phyloP scores from a whole-genome alignment of 306 rosid genomes.

The Vigna mungo region DNA sequence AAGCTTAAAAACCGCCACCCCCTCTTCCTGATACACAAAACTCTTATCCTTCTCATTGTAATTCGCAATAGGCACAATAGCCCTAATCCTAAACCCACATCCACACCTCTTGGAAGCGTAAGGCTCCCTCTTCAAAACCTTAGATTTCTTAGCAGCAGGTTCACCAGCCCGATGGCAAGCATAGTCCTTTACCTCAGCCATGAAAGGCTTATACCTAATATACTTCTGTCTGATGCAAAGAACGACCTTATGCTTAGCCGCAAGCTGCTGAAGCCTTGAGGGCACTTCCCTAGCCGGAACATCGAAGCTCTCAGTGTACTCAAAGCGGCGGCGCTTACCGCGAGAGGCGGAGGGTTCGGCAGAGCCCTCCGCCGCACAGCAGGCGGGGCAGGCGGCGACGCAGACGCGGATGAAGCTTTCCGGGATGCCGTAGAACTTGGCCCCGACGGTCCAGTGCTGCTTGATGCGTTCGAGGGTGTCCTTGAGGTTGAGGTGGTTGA shows the following conservation, averaged over 20 bases:
- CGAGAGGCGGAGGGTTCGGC: slow-evolving; percentile 63
- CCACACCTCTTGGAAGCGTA: slow-evolving; percentile 97
- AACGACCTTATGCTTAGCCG: slow-evolving; percentile 93
- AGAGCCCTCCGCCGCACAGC: slow-evolving; percentile 51
- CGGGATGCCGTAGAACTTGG: slow-evolving; percentile 94
- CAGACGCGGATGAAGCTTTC: slow-evolving; percentile 96
- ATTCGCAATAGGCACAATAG: slow-evolving; percentile 94
- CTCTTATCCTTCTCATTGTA: slow-evolving; percentile 97
- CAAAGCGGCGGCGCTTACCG: slow-evolving; percentile 84
- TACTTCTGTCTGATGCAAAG: slow-evolving; percentile 98
- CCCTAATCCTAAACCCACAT: slow-evolving; percentile 97
- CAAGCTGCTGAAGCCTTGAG: slow-evolving; percentile 78
- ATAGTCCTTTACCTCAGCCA: slow-evolving; percentile 99
- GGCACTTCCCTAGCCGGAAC: slow-evolving; percentile 97
- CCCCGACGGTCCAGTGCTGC: slow-evolving; percentile 97
- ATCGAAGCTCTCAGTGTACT: slow-evolving; percentile 89
- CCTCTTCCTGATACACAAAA: slow-evolving; percentile 96
- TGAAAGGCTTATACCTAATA: slow-evolving; percentile 95
- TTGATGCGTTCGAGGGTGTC: slow-evolving; percentile 92
- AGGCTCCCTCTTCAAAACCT: slow-evolving; percentile 92
- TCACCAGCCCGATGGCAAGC: slow-evolving; percentile 98
- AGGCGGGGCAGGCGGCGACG: slow-evolving; percentile 78
- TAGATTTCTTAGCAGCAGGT: slow-evolving; percentile 81
- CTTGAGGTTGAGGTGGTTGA: slow-evolving; percentile 79
- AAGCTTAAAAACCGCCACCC: slow-evolving; percentile 84